phyloP scores from a whole-genome alignment of 2,329 filamentous ascomycete genomes.

The Arthrinium phaeospermum region DNA sequence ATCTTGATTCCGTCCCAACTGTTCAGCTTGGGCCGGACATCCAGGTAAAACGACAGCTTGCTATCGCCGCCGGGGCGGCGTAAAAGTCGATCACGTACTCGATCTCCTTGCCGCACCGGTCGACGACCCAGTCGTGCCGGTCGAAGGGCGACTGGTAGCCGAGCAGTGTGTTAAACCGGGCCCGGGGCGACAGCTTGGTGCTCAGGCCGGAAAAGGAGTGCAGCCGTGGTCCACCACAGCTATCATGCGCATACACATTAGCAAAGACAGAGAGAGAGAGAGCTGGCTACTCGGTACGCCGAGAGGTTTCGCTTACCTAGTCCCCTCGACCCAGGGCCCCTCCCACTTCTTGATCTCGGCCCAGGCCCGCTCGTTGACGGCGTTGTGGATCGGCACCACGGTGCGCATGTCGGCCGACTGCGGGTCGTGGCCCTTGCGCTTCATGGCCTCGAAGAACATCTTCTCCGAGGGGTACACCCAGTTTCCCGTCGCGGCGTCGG shows the following conservation, averaged over 20 bases:
- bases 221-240: constrained; percentile 79
- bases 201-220: constrained; percentile 82
- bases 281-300: too few relatives aligned
- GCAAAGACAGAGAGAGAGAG: neutral
- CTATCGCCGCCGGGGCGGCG: constrained; percentile 53
- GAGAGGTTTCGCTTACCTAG: constrained; percentile 53
- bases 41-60: constrained; percentile 67
- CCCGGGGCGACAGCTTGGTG: constrained; percentile 76
- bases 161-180: constrained; percentile 79
- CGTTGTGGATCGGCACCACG: constrained; percentile 97
- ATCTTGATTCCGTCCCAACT: constrained; percentile 72
- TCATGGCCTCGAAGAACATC: constrained; percentile 98
- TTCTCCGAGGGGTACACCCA: constrained; percentile 98
- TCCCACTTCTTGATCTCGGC: constrained; percentile 92
- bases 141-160: constrained; percentile 96
- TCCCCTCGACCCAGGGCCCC: constrained; percentile 62
- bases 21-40: constrained; percentile 72
- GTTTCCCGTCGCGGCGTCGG: constrained; percentile 74
- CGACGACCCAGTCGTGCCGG: constrained; percentile 95
- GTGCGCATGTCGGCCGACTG: constrained; percentile 80
- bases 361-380: constrained; percentile 97
- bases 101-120: constrained; percentile 82
- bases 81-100: constrained; percentile 99
- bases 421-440: constrained; percentile 82
- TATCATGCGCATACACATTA: constrained; percentile 29